A percentile compares a stretch with the other conserved stretches of the same genome.
phyloP scores from a whole-genome alignment of 2,329 filamentous ascomycete species.

The Blastomyces emzantsi region DNA sequence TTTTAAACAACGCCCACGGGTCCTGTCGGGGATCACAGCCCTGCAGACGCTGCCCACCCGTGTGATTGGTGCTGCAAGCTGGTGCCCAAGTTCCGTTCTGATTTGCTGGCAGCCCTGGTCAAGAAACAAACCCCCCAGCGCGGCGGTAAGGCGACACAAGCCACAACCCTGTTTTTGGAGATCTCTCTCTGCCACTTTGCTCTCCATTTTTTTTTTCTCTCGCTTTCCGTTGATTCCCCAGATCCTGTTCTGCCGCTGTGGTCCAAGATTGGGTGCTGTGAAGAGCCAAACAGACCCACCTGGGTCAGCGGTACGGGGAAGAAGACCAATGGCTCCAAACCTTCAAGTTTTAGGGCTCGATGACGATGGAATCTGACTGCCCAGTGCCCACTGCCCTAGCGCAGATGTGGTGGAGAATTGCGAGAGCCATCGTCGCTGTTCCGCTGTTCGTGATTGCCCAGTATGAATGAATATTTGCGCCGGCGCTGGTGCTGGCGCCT shows the following conservation, averaged over 20 bases:
- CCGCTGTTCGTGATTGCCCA: conserved; percentile 4
- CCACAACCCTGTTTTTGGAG: background rate
- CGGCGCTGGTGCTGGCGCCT: background rate
- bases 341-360: background rate
- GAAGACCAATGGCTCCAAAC: no score
- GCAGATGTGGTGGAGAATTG: no score
- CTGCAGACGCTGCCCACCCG: background rate
- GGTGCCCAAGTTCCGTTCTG: background rate
- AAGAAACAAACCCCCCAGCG: background rate
- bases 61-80: background rate
- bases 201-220: background rate
- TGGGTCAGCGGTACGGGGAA: background rate
- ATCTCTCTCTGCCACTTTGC: no score
- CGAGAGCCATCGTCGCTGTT: background rate
- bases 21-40: background rate
- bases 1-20: background rate
- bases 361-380: background rate
- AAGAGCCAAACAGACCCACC: background rate
- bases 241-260: background rate
- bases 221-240: background rate
- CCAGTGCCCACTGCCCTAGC: no score
- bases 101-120: background rate
- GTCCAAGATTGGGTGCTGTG: background rate
- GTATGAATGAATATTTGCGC: background rate
- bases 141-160: conserved; percentile 4